Evolutionary conservation across 805 yeast species (phyloP).

Genomic region (Metschnikowia cerradonensis): DNA sequence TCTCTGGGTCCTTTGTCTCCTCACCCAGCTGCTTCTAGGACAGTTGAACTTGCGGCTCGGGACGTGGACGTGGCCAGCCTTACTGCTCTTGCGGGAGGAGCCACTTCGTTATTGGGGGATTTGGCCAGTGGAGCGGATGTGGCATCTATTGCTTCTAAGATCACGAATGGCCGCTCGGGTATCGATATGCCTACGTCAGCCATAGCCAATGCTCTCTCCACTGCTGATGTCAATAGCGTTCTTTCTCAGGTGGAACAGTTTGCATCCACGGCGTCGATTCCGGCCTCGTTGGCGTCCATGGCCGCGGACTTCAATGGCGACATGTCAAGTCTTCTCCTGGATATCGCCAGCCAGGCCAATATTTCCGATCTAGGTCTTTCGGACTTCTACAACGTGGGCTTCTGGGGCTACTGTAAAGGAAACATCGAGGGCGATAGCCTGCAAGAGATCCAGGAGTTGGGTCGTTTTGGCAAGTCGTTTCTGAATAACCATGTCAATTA

Average conservation of each 20-base stretch:
- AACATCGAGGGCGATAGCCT: constrained; percentile 5
- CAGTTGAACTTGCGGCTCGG: constrained; percentile 1
- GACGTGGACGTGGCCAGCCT: constrained; percentile 4
- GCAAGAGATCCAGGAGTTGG: constrained; percentile 7
- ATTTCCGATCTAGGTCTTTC: constrained; percentile 36
- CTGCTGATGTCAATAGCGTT: constrained; percentile 7
- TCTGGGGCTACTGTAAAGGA: constrained; percentile 45
- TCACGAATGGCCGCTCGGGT: constrained; percentile 5
- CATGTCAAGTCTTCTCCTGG: constrained; percentile 17
- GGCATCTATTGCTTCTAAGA: constrained; percentile 7
- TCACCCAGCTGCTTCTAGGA: constrained; percentile 4
- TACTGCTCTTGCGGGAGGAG: constrained; percentile 5
- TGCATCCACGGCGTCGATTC: constrained; percentile 15
- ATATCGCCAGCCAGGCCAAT: constrained; percentile 19
- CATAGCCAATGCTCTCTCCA: constrained; percentile 5
- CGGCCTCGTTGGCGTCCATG: constrained; percentile 14
- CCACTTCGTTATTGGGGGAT: constrained; percentile 1
- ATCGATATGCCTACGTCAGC: constrained; percentile 8
- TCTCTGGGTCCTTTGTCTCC: no score
- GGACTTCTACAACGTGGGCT: constrained; percentile 37
- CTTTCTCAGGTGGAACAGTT: constrained; percentile 10
- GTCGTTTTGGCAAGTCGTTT: constrained; percentile 20
- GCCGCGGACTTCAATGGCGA: constrained; percentile 12
- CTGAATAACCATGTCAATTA: constrained; percentile 31
- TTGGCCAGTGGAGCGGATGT: constrained; percentile 3